Evolutionary conservation across 768 basidiomycete genomes (phyloP).

Genomic region (Gautieria morchelliformis): DNA sequence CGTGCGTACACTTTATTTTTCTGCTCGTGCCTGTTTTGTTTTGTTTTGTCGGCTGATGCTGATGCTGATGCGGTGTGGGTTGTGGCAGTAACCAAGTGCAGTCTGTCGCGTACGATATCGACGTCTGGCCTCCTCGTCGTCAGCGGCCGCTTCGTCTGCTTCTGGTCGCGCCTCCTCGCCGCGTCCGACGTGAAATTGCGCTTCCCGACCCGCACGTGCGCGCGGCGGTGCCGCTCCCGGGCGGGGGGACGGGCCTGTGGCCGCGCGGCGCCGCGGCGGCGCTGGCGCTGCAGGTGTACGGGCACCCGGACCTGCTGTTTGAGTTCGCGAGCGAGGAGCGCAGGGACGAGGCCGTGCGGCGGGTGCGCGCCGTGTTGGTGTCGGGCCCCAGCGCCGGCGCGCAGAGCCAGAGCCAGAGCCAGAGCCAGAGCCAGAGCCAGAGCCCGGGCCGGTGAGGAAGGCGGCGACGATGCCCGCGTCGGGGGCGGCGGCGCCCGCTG

Average conservation of each 20-base stretch:
- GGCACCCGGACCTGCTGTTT: conserved; percentile 37
- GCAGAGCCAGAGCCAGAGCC: no score
- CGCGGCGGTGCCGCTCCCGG: conserved; percentile 24
- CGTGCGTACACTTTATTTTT: conserved; percentile 18
- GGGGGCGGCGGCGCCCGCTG: no score
- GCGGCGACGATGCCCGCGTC: no score
- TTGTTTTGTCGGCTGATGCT: neutral
- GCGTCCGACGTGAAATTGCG: conserved; percentile 36
- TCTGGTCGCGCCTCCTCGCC: conserved; percentile 33
- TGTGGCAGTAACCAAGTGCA: conserved; percentile 30
- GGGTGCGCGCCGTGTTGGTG: conserved; percentile 15
- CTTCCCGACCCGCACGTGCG: conserved; percentile 29
- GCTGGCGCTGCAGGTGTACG: conserved; percentile 29
- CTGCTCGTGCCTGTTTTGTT: no score
- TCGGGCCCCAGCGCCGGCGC: no score
- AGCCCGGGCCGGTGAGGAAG: no score
- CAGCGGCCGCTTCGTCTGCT: conserved; percentile 29
- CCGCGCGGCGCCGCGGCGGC: no score
- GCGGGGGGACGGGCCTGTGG: conserved; percentile 25
- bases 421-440: no score
- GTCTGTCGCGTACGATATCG: conserved; percentile 24
- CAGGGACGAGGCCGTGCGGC: conserved; percentile 36
- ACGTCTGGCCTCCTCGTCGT: conserved; percentile 36
- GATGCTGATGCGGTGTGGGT: no score
- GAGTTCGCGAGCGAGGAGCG: conserved; percentile 33